These are phyloP conservation scores for Umbelopsis isabellina DNA, from an alignment of 192 early-diverging fungal species.

Conservation along the genomic window DNA sequence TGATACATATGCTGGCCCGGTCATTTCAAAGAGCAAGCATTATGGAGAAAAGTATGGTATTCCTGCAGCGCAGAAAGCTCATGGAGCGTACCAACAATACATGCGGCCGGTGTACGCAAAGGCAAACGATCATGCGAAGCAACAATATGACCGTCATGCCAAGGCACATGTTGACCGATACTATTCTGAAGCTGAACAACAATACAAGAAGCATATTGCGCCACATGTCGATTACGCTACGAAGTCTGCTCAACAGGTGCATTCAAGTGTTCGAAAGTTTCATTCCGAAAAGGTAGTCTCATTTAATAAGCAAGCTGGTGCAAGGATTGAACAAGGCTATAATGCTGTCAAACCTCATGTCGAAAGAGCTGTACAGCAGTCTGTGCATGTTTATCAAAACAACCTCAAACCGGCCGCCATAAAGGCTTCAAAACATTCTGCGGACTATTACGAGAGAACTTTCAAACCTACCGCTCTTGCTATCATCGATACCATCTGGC, in stretches of 20 bases:
- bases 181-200: constrained; percentile 12
- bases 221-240: constrained; percentile 13
- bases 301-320: background rate
- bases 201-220: background rate
- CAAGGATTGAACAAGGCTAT: background rate
- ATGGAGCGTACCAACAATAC: background rate
- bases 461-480: background rate
- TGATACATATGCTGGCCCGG: background rate
- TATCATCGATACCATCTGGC: background rate
- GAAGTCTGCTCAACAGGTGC: background rate
- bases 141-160: constrained; percentile 4
- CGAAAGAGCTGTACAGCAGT: background rate
- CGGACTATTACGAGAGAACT: background rate
- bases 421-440: background rate
- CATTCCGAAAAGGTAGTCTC: constrained; percentile 3
- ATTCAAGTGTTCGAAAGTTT: background rate
- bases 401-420: background rate
- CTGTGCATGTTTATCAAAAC: background rate
- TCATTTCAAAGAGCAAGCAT: background rate
- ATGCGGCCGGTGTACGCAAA: background rate
- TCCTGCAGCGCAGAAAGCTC: constrained; percentile 9
- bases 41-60: constrained; percentile 11
- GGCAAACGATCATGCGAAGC: constrained; percentile 3
- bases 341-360: background rate
- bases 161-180: constrained; percentile 6